phyloP scores from a whole-genome alignment of 495 filamentous ascomycete species.

The Cetradonia linearis region DNA sequence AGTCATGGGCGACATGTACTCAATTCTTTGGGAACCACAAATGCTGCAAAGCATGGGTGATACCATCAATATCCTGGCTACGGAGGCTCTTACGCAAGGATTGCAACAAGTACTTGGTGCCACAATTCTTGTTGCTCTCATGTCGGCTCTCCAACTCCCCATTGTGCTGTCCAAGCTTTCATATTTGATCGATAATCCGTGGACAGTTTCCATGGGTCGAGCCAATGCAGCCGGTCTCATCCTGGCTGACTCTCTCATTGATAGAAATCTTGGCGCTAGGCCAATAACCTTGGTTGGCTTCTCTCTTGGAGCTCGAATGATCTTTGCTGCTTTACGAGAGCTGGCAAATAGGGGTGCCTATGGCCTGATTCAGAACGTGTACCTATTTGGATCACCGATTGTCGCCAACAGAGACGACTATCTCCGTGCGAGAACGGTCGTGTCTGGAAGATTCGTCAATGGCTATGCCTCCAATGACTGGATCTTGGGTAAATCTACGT shows the following conservation, averaged over 20 bases:
- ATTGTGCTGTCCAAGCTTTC: slow-evolving; percentile 88
- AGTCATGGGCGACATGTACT: slow-evolving; percentile 97
- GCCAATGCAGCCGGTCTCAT: slow-evolving; percentile 86
- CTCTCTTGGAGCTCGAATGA: slow-evolving; percentile 84
- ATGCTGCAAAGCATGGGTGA: slow-evolving; percentile 96
- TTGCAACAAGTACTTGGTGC: slow-evolving; percentile 90
- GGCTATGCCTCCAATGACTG: slow-evolving; percentile 92
- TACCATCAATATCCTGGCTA: slow-evolving; percentile 96
- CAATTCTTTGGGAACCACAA: slow-evolving; percentile 94
- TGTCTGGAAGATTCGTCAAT: slow-evolving; percentile 86
- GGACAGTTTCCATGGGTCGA: slow-evolving; percentile 86
- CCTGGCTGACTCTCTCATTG: slow-evolving; percentile 86
- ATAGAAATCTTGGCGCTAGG: slow-evolving; percentile 80
- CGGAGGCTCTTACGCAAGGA: slow-evolving; percentile 93
- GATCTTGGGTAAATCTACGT: slow-evolving; percentile 56
- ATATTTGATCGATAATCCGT: slow-evolving; percentile 97
- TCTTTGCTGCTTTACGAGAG: slow-evolving; percentile 84
- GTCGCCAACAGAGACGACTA: slow-evolving; percentile 93
- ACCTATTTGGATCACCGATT: slow-evolving; percentile 83
- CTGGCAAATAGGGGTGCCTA: slow-evolving; percentile 78
- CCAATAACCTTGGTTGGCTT: slow-evolving; percentile 96
- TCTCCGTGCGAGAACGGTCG: slow-evolving; percentile 63
- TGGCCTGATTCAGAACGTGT: slow-evolving; percentile 90
- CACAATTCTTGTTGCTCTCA: slow-evolving; percentile 77
- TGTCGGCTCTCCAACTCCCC: slow-evolving; percentile 89